These are phyloP conservation scores for Eucommia ulmoides DNA, from an alignment of 257 asterid genomes.

Conservation along the genomic window DNA sequence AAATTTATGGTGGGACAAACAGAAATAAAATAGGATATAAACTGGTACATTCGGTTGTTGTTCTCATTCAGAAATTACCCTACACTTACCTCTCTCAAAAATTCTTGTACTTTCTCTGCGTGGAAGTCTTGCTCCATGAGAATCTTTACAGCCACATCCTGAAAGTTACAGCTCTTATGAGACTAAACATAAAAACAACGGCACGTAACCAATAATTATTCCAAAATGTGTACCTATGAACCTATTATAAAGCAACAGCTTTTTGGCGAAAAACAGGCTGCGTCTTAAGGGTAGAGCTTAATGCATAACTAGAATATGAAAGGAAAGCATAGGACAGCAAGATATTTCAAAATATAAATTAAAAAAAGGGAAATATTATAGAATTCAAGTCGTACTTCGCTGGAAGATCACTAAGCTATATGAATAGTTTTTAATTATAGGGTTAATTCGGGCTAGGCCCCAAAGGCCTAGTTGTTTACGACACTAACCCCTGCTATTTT, in stretches of 20 bases:
- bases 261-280: background rate
- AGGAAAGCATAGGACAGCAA: background rate
- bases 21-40: too few relatives aligned
- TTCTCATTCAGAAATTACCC: background rate
- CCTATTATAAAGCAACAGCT: background rate
- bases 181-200: background rate
- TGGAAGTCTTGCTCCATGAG: conserved; percentile 4
- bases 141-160: conserved; percentile 1
- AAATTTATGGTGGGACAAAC: too few relatives aligned
- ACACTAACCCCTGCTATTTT: too few relatives aligned
- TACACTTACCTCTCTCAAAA: background rate
- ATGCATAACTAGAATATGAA: background rate
- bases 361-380: too few relatives aligned
- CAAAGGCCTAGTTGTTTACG: too few relatives aligned
- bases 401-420: too few relatives aligned
- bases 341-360: too few relatives aligned
- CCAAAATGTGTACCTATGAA: background rate
- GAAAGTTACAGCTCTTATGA: background rate
- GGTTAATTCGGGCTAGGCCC: too few relatives aligned
- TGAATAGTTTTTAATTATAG: too few relatives aligned
- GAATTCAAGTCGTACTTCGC: too few relatives aligned
- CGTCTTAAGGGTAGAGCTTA: background rate
- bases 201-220: background rate
- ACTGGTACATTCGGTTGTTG: too few relatives aligned
- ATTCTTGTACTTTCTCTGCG: background rate